Conservation (phyloP, 2,329 filamentous ascomycete species). For the Seiridium unicorne region DNA sequence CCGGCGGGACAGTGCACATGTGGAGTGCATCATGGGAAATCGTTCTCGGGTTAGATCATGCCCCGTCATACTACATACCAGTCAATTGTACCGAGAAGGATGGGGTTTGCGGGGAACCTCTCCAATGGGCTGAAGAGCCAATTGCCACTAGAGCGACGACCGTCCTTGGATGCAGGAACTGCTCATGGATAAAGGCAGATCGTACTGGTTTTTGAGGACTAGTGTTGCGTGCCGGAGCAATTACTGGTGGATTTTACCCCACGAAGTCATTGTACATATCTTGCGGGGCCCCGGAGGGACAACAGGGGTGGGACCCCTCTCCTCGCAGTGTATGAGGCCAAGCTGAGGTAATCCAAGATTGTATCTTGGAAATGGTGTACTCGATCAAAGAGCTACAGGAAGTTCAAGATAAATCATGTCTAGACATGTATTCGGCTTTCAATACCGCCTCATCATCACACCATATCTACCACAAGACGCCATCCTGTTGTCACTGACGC, state of each 20-base stretch:
- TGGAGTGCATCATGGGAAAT: not conserved
- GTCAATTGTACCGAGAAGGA: not conserved
- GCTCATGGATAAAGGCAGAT: not conserved
- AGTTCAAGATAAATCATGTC: too few species aligned
- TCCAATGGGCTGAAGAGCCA: not conserved
- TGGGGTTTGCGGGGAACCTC: not conserved
- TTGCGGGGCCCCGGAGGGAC: not conserved
- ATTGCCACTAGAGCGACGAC: not conserved
- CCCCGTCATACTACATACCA: not conserved
- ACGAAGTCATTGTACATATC: not conserved
- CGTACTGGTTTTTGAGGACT: not conserved
- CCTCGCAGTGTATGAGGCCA: too few species aligned
- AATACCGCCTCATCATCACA: too few species aligned
- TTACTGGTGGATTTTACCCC: slow-evolving; percentile 1
- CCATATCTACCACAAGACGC: too few species aligned
- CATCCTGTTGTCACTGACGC: too few species aligned
- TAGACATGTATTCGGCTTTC: too few species aligned
- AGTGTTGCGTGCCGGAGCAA: not conserved
- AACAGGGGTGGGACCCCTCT: too few species aligned
- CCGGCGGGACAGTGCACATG: too few species aligned
- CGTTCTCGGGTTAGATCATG: not conserved
- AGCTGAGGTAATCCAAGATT: too few species aligned
- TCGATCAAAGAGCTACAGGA: too few species aligned
- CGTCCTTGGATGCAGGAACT: not conserved
- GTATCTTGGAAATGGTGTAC: too few species aligned